phyloP scores from a whole-genome alignment of 192 early-diverging fungal species.

The Rhizoclosmatium globosum region DNA sequence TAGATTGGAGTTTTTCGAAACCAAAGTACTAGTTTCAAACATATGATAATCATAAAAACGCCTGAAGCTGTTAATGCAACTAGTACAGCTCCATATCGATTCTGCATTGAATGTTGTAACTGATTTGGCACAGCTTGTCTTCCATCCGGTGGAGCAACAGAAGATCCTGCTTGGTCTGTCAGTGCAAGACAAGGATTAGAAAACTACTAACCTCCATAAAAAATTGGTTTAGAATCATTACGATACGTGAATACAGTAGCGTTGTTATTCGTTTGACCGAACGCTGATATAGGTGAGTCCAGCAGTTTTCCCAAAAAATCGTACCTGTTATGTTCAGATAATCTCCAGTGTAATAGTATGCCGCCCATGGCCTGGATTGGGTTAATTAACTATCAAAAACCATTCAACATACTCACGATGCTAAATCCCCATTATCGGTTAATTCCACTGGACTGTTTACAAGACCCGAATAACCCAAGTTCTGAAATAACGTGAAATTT shows the following conservation, averaged over 20 bases:
- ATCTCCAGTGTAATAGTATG: not conserved
- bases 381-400: too few species aligned
- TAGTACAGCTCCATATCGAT: too few species aligned
- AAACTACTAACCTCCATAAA: slow-evolving; percentile 13
- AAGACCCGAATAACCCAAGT: not conserved
- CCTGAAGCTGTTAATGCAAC: too few species aligned
- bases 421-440: slow-evolving; percentile 1
- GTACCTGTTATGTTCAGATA: not conserved
- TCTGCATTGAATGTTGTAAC: too few species aligned
- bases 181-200: not conserved
- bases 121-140: not conserved
- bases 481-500: slow-evolving; percentile 8
- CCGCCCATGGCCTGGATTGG: not conserved
- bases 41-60: too few species aligned
- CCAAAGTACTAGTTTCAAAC: too few species aligned
- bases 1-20: too few species aligned
- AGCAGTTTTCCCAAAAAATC: too few species aligned
- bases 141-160: slow-evolving; percentile 11
- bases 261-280: slow-evolving; percentile 2
- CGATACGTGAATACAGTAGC: not conserved
- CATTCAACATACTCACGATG: not conserved
- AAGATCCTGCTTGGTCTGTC: slow-evolving; percentile 3
- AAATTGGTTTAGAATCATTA: not conserved
- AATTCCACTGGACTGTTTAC: not conserved
- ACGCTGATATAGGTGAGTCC: not conserved